A percentile compares a stretch with the other conserved stretches of the same genome.
Conservation (phyloP, 768 basidiomycete genomes). For the Mrakia hoshinonis region DNA sequence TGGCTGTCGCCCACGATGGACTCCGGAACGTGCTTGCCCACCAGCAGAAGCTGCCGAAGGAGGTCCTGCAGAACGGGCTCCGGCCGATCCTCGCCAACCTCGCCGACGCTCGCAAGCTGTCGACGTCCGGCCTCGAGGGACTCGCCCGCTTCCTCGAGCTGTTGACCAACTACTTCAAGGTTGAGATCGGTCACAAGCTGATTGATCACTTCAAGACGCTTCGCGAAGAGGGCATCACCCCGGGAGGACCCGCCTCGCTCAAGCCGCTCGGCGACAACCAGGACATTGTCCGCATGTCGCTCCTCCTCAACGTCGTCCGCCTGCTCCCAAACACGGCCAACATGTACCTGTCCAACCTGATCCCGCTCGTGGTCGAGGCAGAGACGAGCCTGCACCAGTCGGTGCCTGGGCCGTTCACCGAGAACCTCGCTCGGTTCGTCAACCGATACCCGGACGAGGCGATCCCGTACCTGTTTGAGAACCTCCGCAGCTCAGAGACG, state of each 20-base stretch:
- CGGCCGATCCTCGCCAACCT: conserved; percentile 97
- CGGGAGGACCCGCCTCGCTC: conserved; percentile 56
- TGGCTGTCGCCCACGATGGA: conserved; percentile 89
- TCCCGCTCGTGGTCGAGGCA: conserved; percentile 79
- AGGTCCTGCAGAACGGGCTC: conserved; percentile 85
- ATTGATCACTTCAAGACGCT: conserved; percentile 91
- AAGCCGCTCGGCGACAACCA: conserved; percentile 76
- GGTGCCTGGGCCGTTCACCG: conserved; percentile 79
- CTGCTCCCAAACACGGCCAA: conserved; percentile 87
- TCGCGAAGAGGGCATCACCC: conserved; percentile 69
- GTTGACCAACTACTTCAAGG: conserved; percentile 97
- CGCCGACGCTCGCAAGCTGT: conserved; percentile 87
- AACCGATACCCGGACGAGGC: conserved; percentile 82
- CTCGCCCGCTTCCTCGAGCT: conserved; percentile 86
- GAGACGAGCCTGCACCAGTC: conserved; percentile 88
- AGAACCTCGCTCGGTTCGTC: conserved; percentile 80
- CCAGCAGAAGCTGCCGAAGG: conserved; percentile 86
- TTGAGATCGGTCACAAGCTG: conserved; percentile 95
- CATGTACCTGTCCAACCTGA: conserved; percentile 79
- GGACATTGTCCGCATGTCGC: conserved; percentile 82
- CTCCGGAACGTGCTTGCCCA: conserved; percentile 78
- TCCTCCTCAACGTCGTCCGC: conserved; percentile 95
- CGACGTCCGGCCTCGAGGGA: conserved; percentile 79
- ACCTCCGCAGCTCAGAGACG: conserved; percentile 68
- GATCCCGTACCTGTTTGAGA: conserved; percentile 69